A percentile compares a stretch with the other conserved stretches of the same genome.
These are phyloP conservation scores for Aspergillus thermomutatus DNA, from an alignment of 2,329 filamentous ascomycete genomes.

Conservation along the genomic window DNA sequence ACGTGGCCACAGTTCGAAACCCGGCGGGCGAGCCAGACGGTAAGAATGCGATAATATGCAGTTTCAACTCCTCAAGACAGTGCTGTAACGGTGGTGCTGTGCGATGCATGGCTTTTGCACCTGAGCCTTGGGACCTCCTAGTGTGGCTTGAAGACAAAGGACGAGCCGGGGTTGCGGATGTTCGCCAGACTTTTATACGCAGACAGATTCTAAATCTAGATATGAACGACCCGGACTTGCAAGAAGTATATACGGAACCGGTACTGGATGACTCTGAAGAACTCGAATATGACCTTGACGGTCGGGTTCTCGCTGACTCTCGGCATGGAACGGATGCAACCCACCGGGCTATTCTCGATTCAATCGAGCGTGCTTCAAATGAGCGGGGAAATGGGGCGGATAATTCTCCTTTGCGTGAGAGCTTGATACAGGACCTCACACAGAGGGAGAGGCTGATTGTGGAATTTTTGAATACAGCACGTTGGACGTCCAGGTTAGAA, in stretches of 20 bases:
- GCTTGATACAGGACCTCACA: constrained; percentile 36
- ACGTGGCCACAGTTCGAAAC: constrained; percentile 33
- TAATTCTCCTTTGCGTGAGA: constrained; percentile 32
- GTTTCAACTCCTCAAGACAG: constrained; percentile 74
- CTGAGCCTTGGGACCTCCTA: constrained; percentile 82
- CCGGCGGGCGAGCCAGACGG: constrained; percentile 18
- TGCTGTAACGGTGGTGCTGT: constrained; percentile 72
- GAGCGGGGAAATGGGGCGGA: constrained; percentile 21
- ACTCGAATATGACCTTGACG: constrained; percentile 22
- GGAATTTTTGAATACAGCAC: constrained; percentile 41
- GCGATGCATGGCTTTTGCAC: constrained; percentile 87
- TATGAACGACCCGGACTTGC: constrained; percentile 28
- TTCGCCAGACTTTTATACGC: constrained; percentile 45
- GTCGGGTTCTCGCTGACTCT: constrained; percentile 12
- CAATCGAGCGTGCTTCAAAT: constrained; percentile 21
- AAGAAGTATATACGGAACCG: constrained; percentile 32
- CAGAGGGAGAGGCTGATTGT: constrained; percentile 43
- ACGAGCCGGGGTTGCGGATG: constrained; percentile 45
- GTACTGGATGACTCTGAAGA: constrained; percentile 25
- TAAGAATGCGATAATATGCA: constrained; percentile 58
- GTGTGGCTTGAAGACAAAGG: constrained; percentile 88
- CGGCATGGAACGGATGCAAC: constrained; percentile 20
- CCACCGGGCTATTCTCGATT: constrained; percentile 23
- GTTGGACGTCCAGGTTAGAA: constrained; percentile 36
- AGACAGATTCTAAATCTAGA: constrained; percentile 42